A percentile compares a stretch with the other conserved stretches of the same genome.
Evolutionary conservation across 805 yeast genomes (phyloP).

Genomic region (Cyberlindnera amylophila): DNA sequence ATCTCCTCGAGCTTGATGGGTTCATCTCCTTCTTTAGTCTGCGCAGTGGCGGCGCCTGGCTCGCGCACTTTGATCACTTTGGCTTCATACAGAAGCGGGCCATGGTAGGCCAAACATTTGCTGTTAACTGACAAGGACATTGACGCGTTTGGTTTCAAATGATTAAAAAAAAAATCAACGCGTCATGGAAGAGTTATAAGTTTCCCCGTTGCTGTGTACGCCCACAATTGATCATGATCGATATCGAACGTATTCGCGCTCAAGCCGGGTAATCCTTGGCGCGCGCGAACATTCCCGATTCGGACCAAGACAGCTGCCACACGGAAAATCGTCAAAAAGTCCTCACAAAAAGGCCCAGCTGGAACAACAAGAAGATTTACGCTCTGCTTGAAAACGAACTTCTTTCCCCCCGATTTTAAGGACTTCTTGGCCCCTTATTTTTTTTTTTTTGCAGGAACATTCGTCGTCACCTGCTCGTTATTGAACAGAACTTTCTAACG

Average conservation of each 20-base stretch:
- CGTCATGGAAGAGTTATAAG: not conserved
- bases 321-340: conserved; percentile 2
- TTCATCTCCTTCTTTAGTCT: conserved; percentile 38
- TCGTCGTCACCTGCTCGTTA: not conserved
- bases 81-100: conserved; percentile 87
- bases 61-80: conserved; percentile 64
- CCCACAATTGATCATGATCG: not conserved
- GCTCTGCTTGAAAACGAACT: no score
- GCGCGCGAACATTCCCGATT: not conserved
- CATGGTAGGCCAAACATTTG: conserved; percentile 78
- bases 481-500: no score
- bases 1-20: conserved; percentile 19
- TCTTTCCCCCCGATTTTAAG: no score
- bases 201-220: no score
- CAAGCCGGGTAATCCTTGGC: conserved; percentile 1
- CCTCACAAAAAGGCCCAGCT: conserved; percentile 1
- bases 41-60: conserved; percentile 41
- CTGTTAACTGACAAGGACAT: conserved; percentile 24
- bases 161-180: not conserved
- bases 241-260: not conserved
- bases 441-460: no score
- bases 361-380: no score
- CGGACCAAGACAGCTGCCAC: not conserved
- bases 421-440: no score
- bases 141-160: not conserved